Base-by-base conservation (phyloP, 1,284 basidiomycete species). In the Exsudoporus floridanus region DNA sequence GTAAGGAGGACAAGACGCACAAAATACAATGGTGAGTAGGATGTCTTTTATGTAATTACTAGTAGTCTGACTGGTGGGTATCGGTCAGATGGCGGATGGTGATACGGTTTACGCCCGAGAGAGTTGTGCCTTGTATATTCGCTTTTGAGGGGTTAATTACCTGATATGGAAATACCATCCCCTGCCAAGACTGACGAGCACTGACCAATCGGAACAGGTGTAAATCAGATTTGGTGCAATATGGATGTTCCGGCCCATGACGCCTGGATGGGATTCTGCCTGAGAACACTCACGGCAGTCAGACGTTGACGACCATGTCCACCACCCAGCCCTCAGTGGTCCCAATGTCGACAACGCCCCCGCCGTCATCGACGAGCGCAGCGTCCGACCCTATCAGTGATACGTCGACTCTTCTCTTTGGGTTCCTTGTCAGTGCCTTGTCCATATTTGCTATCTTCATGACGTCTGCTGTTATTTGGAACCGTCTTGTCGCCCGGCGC, bases 1-100 rank as follows among this genome's bases (percentile, higher is more conserved):
- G 77, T 79, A 34, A 73, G 83, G 56, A 75, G 60, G 57, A 74
- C 66, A 28, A 87, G 80, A 67, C 76, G 80, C 39, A 77, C 73
- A 9, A 56, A 49, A 5, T 31, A 64, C 45, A 42, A 50, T 3
- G 58, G 65, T 67, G 21, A 56, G 51, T 46, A 12, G 16, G 35
- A 27, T 39, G 18, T 3, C 12, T 23, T 21, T 28, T 23, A 23
- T 23, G 23, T 23, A 9, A 7, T 7, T 34, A 30, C 12, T 4
- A 23, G 10, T 19, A 9, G 33, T 23, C 53, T 55, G 10, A 62
- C 7, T 9, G 14, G 21, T n/a, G 27, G 10, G 10, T 27, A 8
- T 46, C 14, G 31, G 5, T 27, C 31, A 65, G 65, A 66, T 23
- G 55, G 54, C 0, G 50, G 56, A n/a, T 69, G 64, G 67, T 70